Conservation (phyloP, 2,329 filamentous ascomycete species). For the Dactylellina cionopaga region DNA sequence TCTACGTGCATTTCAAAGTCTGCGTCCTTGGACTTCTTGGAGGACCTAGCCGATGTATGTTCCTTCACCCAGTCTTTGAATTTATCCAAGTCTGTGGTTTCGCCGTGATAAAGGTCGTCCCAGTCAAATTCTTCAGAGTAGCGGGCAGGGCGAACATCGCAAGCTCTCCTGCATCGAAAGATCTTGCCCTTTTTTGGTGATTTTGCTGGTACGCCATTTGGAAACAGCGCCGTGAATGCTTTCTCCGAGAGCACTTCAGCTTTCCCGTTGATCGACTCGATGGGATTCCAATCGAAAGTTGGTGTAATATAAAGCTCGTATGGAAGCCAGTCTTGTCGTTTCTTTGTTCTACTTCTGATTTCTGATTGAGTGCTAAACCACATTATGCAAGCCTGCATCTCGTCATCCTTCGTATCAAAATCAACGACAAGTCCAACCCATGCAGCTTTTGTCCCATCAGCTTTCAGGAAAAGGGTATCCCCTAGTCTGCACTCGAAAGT, state of each 20-base stretch:
- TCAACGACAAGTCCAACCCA: conserved; percentile 92
- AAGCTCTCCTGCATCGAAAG: conserved; percentile 88
- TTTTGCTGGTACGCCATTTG: conserved; percentile 77
- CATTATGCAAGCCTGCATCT: conserved; percentile 87
- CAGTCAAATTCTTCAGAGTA: conserved; percentile 93
- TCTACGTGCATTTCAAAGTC: conserved; percentile 55
- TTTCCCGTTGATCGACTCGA: conserved; percentile 89
- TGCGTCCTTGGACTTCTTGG: conserved; percentile 68
- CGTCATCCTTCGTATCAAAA: conserved; percentile 78
- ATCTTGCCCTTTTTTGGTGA: conserved; percentile 82
- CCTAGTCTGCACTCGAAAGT: conserved; percentile 81
- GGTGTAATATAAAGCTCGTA: conserved; percentile 94
- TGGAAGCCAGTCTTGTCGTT: conserved; percentile 79
- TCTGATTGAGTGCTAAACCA: conserved; percentile 96
- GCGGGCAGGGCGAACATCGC: conserved; percentile 85
- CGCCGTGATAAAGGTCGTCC: conserved; percentile 82
- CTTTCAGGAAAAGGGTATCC: conserved; percentile 86
- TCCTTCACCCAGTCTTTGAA: conserved; percentile 75
- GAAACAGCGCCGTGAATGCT: conserved; percentile 75
- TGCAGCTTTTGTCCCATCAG: conserved; percentile 79
- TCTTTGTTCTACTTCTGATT: conserved; percentile 83
- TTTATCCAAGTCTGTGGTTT: conserved; percentile 71
- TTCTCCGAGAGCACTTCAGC: conserved; percentile 80
- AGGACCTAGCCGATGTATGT: conserved; percentile 70
- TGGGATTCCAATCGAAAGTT: conserved; percentile 84